A percentile compares a stretch with the other conserved stretches of the same genome.
Evolutionary conservation across 108 stramenopile species (phyloP).

Genomic region (Epithemia pelagica): DNA sequence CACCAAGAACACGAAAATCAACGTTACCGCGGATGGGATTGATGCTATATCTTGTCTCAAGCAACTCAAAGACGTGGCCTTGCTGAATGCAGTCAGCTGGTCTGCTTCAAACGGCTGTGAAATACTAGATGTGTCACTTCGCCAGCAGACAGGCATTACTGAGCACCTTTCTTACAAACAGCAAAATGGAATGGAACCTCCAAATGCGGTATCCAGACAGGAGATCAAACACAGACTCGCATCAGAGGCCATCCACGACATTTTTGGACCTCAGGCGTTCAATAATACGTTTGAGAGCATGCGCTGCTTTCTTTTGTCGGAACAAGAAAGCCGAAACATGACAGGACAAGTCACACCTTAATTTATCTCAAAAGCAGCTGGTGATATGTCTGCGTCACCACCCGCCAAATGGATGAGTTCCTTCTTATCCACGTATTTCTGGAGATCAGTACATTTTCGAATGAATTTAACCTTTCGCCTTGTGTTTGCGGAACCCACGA

Average conservation of each 20-base stretch:
- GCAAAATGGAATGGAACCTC: not conserved
- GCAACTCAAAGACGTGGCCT: slow-evolving; percentile 30
- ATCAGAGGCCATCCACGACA: slow-evolving; percentile 10
- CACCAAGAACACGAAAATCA: not conserved
- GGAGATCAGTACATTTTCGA: slow-evolving; percentile 24
- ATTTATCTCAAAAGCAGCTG: not conserved
- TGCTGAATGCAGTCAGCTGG: slow-evolving; percentile 25
- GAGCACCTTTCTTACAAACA: not conserved
- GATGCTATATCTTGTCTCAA: slow-evolving; percentile 32
- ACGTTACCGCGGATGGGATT: slow-evolving; percentile 17
- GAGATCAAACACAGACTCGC: slow-evolving; percentile 23
- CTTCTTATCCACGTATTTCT: slow-evolving; percentile 29
- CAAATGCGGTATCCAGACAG: slow-evolving; percentile 10
- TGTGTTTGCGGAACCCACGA: slow-evolving; percentile 19
- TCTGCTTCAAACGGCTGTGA: not conserved
- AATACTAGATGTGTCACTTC: slow-evolving; percentile 4
- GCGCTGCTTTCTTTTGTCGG: not conserved
- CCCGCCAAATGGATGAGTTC: slow-evolving; percentile 28
- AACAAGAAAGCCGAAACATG: not conserved
- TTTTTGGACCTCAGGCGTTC: not conserved
- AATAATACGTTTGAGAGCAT: not conserved
- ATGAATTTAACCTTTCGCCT: slow-evolving; percentile 31
- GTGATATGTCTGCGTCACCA: slow-evolving; percentile 14
- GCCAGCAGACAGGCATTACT: slow-evolving; percentile 2
- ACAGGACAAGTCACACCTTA: not conserved